Evolutionary conservation across 2,329 filamentous ascomycete species (phyloP), one percentile per base, ranked within the genome.

Genomic region (Aureobasidium zeae): DNA sequence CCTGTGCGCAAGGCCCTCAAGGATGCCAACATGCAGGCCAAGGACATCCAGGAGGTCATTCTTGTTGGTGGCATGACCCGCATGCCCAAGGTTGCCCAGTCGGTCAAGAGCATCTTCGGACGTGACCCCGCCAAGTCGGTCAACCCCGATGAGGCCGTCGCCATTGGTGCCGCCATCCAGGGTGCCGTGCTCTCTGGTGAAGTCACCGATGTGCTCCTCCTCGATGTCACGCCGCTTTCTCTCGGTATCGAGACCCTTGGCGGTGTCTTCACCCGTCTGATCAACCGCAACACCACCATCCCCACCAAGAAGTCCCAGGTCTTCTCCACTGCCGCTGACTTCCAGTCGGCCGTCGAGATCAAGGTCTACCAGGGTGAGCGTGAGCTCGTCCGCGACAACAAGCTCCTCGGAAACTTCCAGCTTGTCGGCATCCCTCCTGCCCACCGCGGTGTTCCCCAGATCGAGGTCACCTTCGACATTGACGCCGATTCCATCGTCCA

Each of bases 41-140:
- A 79, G 63, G 89, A 96, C 36, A 39, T 98, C 60, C 87, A 96
- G 65, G 91, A 98, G 77, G 94, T 98, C 55, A 91, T 98, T 60
- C 84, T 98, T 61, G 91, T 98, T 62, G 91, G 91, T 80, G 91
- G 91, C 58, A 95, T 88, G 52, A 98, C 91, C 63, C 91, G 91
- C 86, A 98, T 98, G 59, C 91, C 91, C 63, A 81, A 83, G 67
- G 94, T 98, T 68, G 30, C 36, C 36, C 21, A 24, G n/a, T 39
- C 36, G 36, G 36, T 39, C 89, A 98, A 82, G 96, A 96, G 79
- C 83, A 98, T 55, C 81, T 98, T 56, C 67, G 88, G 88, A 71
- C 96, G 96, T 86, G 95, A 98, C 83, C 86, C 95, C 56, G 89
- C 96, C 80, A 96, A 95, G 73, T 91, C 85, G 76, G 96, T 96